Evolutionary conservation across 164 flowering plant genomes (phyloP).

Genomic region (Paratinospora sagittata): DNA sequence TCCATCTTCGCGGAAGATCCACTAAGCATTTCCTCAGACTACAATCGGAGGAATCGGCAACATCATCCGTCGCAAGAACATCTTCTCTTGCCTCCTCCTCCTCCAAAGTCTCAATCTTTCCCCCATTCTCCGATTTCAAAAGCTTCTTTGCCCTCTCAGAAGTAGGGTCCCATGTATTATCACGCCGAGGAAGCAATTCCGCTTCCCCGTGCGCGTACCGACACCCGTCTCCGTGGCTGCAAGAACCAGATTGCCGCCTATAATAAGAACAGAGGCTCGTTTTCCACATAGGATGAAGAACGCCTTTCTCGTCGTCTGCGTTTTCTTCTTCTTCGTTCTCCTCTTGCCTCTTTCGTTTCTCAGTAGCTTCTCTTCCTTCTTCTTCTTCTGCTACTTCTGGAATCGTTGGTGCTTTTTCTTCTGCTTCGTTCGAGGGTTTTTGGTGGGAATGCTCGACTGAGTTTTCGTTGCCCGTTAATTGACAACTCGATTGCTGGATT

Average conservation of each 20-base stretch:
- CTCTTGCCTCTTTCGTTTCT: constrained; percentile 23
- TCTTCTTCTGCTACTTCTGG: constrained; percentile 4
- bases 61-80: constrained; percentile 28
- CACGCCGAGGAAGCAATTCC: constrained; percentile 73
- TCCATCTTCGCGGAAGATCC: constrained; percentile 72
- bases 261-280: constrained; percentile 86
- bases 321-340: constrained; percentile 19
- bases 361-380: constrained; percentile 11
- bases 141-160: constrained; percentile 80
- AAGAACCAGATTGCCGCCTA: constrained; percentile 42
- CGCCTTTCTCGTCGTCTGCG: constrained; percentile 5
- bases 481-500: constrained; percentile 6
- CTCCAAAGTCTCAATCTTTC: constrained; percentile 20
- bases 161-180: constrained; percentile 91
- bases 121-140: constrained; percentile 30
- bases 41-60: constrained; percentile 16
- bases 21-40: constrained; percentile 60
- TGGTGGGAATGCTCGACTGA: constrained; percentile 5
- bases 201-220: constrained; percentile 83
- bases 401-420: neutral
- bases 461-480: constrained; percentile 8
- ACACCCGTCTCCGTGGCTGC: constrained; percentile 77
- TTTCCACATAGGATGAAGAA: constrained; percentile 56
- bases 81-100: constrained; percentile 28
- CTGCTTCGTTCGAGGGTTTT: constrained; percentile 2